Evolutionary conservation across 345 rosid species (phyloP), one percentile per base, ranked within the genome.

Genomic region (Populus simonii): DNA sequence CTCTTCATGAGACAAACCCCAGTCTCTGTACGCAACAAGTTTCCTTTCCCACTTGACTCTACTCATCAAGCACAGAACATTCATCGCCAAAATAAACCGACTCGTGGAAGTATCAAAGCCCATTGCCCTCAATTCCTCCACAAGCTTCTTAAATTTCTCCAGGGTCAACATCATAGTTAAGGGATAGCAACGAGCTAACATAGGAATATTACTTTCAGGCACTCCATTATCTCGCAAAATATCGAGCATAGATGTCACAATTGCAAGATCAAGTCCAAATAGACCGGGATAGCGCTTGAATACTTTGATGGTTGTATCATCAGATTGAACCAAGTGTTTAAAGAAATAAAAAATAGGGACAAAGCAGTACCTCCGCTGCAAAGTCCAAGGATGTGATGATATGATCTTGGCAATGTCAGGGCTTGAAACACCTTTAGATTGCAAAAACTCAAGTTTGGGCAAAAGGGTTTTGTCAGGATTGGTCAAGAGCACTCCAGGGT

Each of bases 1-100:
- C 51, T 85, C 87, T 3, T 87, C 86, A 49, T 83, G 77, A 18
- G 88, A 80, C 94, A 90, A 91, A 5, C 88, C 89, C 91, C 88
- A 89, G 71, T 79, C 80, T 80, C 57, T 72, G 36, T 84, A 89
- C 15, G 76, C 83, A 80, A 87, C 83, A 43, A 78, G 69, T 8
- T 85, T 80, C 36, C 78, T 73, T 13, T 85, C 88, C 89, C 89
- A 80, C 22, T 53, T 86, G 6, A 85, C 79, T 63, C 79, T 80
- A 29, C 73, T 88, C 66, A 80, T 10, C 45, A 41, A 41, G 11
- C 45, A 41, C 45, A 41, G 45, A 41, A 41, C 45, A 41, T 41
- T 41, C 2, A 90, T 70, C 1, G 94, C 92, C 33, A 73, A 2
- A 35, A 85, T 83, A 68, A 89, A 89, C 4, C 74, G 82, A 10